Evolutionary conservation across 441 rosid genomes (phyloP).

Genomic region (Kokia cookei): DNA sequence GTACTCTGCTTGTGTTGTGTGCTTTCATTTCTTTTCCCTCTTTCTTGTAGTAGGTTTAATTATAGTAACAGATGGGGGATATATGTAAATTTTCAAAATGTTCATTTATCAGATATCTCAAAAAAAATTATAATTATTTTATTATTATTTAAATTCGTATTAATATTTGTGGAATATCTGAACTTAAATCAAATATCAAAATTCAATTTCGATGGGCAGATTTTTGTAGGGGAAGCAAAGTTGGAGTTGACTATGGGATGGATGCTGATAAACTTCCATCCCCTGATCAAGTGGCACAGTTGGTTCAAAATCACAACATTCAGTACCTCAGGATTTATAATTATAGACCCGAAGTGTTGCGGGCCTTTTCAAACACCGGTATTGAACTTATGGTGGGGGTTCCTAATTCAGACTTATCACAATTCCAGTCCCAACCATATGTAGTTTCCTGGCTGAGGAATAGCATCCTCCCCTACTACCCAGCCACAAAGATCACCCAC

Average conservation of each 20-base stretch:
- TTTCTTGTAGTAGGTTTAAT: neutral
- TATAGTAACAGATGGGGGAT: too few species aligned
- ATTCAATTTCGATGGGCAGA: constrained; percentile 22
- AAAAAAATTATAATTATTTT: too few species aligned
- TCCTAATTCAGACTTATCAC: constrained; percentile 68
- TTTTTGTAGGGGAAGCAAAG: constrained; percentile 52
- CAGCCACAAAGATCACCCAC: constrained; percentile 69
- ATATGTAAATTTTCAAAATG: too few species aligned
- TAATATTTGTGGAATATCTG: neutral
- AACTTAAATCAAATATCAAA: neutral
- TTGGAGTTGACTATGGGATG: constrained; percentile 96
- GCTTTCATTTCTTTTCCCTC: too few species aligned
- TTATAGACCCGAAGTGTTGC: constrained; percentile 75
- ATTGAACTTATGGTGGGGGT: constrained; percentile 90
- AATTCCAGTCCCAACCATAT: constrained; percentile 78
- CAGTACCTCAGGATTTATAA: constrained; percentile 79
- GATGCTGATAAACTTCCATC: constrained; percentile 95
- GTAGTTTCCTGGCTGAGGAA: constrained; percentile 82
- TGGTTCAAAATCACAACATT: constrained; percentile 59
- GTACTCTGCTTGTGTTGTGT: neutral
- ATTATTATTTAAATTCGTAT: neutral
- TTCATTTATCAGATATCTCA: too few species aligned
- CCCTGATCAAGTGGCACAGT: constrained; percentile 59
- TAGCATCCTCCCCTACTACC: constrained; percentile 82
- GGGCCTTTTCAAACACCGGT: constrained; percentile 81